Evolutionary conservation across 495 filamentous ascomycete species (phyloP).

Genomic region (Lepraria neglecta): DNA sequence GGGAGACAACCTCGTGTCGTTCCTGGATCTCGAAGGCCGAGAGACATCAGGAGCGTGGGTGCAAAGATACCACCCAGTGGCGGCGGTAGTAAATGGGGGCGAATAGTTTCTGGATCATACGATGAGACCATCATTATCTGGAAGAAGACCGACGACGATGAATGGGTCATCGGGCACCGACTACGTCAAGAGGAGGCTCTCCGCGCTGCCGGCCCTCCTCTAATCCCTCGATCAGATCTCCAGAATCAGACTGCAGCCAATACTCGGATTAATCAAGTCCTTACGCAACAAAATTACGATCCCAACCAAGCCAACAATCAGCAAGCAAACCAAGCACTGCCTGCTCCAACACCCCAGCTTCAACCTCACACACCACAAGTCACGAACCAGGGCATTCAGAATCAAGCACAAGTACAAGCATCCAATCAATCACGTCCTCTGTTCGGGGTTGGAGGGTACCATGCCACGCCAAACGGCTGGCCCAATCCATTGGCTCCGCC

Average conservation of each 20-base stretch:
- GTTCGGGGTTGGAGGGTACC: too few species aligned
- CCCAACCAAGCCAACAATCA: not conserved
- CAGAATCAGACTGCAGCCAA: conserved; percentile 17
- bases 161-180: conserved; percentile 66
- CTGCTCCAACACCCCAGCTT: too few species aligned
- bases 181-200: conserved; percentile 64
- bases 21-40: conserved; percentile 66
- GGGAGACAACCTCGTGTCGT: conserved; percentile 54
- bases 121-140: conserved; percentile 94
- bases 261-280: not conserved
- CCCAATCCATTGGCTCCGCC: not conserved
- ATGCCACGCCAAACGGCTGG: too few species aligned
- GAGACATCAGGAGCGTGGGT: conserved; percentile 69
- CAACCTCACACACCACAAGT: not conserved
- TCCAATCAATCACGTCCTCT: not conserved
- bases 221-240: conserved; percentile 17
- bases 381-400: not conserved
- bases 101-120: conserved; percentile 92
- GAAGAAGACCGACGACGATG: conserved; percentile 73
- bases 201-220: conserved; percentile 36
- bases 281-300: not conserved
- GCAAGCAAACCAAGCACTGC: not conserved
- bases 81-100: conserved; percentile 74
- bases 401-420: not conserved
- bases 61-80: conserved; percentile 83